A percentile compares a stretch with the other conserved stretches of the same genome.
These are phyloP conservation scores for Schwanniomyces etchellsii DNA, from an alignment of 1,139 yeast species.

Conservation along the genomic window DNA sequence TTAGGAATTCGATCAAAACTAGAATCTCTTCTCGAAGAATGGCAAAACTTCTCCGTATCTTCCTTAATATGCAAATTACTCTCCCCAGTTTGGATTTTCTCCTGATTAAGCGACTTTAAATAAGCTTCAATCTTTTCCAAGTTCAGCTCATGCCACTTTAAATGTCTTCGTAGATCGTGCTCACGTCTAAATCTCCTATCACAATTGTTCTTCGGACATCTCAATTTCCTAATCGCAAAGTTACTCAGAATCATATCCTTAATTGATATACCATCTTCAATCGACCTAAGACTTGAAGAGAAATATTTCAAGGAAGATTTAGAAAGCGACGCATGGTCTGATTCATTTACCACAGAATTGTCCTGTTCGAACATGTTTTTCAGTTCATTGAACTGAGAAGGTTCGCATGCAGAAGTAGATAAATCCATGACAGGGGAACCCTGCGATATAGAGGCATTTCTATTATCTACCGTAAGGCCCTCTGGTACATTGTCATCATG, in stretches of 20 bases:
- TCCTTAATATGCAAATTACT: neutral
- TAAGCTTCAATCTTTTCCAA: slow-evolving; percentile 26
- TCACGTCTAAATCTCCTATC: slow-evolving; percentile 40
- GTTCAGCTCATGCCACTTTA: slow-evolving; percentile 48
- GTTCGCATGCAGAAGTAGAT: no score
- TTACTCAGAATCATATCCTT: slow-evolving; percentile 34
- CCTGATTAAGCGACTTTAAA: slow-evolving; percentile 22
- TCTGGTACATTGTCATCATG: slow-evolving; percentile 39
- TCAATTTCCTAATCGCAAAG: slow-evolving; percentile 24
- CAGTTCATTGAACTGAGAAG: no score
- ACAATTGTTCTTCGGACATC: slow-evolving; percentile 46
- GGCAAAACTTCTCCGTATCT: neutral
- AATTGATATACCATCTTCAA: slow-evolving; percentile 17
- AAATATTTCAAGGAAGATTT: no score
- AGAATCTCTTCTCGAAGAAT: slow-evolving; percentile 4
- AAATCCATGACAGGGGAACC: no score
- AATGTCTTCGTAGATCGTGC: slow-evolving; percentile 47
- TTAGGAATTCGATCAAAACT: no score
- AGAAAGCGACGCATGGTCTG: no score
- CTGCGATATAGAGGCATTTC: no score
- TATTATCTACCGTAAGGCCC: slow-evolving; percentile 21
- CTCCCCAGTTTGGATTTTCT: neutral
- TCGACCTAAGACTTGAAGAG: no score
- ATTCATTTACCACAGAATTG: no score
- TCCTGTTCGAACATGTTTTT: no score